Evolutionary conservation across 169 alveolate species (phyloP).

Genomic region (Neospora caninum): DNA sequence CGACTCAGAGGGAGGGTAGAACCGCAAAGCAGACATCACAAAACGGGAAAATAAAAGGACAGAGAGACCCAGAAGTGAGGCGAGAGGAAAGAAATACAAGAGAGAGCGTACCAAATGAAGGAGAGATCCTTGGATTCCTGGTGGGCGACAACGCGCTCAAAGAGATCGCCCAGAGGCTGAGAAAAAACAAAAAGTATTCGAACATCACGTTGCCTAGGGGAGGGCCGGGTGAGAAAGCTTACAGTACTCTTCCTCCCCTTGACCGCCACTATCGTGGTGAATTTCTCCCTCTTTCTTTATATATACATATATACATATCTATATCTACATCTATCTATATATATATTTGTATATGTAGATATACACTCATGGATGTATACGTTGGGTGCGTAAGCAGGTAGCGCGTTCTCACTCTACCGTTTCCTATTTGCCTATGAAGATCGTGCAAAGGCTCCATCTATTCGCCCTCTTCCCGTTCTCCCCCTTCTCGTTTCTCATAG

Average conservation of each 20-base stretch:
- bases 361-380: background rate
- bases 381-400: no score
- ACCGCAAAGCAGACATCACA: background rate
- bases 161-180: slow-evolving; percentile 69
- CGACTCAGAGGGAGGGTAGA: no score
- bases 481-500: background rate
- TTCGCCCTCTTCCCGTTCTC: background rate
- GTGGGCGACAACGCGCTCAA: background rate
- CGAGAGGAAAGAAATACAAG: background rate
- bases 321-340: background rate
- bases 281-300: background rate
- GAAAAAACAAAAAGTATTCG: slow-evolving; percentile 62
- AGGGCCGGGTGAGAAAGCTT: no score
- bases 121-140: background rate
- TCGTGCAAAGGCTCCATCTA: background rate
- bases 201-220: no score
- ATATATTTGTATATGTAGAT: background rate
- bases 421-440: no score
- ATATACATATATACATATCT: background rate
- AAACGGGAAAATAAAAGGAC: background rate
- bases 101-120: background rate
- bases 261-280: no score
- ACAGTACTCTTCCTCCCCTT: no score
- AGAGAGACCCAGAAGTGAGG: background rate
- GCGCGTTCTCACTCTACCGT: no score